phyloP scores from a whole-genome alignment of 768 basidiomycete genomes.

The Brasilioporus rufonigricans region DNA sequence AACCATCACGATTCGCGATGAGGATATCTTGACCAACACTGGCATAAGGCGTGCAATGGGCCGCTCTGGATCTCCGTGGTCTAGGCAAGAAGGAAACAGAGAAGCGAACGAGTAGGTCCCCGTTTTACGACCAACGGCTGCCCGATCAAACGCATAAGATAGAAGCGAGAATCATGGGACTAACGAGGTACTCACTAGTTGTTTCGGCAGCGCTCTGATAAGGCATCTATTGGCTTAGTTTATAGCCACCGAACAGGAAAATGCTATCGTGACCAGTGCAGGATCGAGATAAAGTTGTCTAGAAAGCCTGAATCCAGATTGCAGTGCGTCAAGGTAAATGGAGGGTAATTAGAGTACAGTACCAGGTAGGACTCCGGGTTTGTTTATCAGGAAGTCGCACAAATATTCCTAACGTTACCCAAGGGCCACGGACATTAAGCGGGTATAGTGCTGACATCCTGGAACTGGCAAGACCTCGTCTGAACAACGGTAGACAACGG shows the following conservation, averaged over 20 bases:
- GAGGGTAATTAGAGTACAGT: neutral
- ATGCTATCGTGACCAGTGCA: neutral
- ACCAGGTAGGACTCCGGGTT: no score
- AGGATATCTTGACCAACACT: neutral
- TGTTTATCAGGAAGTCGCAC: no score
- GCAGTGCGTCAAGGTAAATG: no score
- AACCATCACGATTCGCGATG: neutral
- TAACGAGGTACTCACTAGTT: neutral
- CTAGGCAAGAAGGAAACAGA: neutral
- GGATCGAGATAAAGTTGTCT: neutral
- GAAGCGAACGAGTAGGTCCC: neutral
- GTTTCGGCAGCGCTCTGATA: neutral
- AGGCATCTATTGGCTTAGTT: neutral
- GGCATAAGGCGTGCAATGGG: neutral
- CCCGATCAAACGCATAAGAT: neutral
- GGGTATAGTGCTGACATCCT: no score
- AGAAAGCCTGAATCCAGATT: neutral
- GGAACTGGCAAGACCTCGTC: no score
- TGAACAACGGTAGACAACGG: no score
- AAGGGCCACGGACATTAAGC: no score
- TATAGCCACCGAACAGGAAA: slow-evolving; percentile 6
- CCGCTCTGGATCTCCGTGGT: neutral
- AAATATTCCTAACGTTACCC: no score
- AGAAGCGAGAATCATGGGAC: neutral
- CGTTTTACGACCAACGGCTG: neutral